Evolutionary conservation across 148 eudicot genomes (phyloP), one percentile per base, ranked within the genome.

Genomic region (Chenopodium album): DNA sequence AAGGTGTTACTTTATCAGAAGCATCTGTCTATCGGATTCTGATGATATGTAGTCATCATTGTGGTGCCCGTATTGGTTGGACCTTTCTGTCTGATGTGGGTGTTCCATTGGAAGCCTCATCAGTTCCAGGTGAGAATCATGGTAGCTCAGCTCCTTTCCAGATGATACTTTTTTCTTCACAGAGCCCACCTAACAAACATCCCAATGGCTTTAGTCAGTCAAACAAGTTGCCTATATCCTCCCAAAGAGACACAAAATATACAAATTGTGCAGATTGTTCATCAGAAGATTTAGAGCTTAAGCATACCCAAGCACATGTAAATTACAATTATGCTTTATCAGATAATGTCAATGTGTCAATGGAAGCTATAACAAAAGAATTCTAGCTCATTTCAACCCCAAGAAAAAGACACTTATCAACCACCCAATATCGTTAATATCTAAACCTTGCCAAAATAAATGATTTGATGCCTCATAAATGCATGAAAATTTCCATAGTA

Each of bases 21-120:
- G 97, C 85, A 90, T 13, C 75, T 96, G 99, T 83, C 92, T 87
- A 76, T 96, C 97, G 75, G 99, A 94, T 83, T 96, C 99, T 14
- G 99, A 94, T 56, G 97, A 90, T 80, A 92, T 92, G 80, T 87
- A 89, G 85, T 94, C 97, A 83, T 94, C 97, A 81, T 87, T 93
- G 78, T 92, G 85, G 37, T 82, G 90, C 66, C 92, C 85, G 80
- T 91, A 92, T 79, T 86, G 90, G 77, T 83, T 88, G 77, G 92
- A 87, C 81, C 83, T 80, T 59, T 88, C 91, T 22, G 86, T 63
- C 85, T 86, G 88, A 87, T 83, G 86, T 77, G 96, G 83, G 84
- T 90, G 76, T 34, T 86, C 90, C 77, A 59, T 69, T 74, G 93
- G 97, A 78, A 92, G 81, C 87, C 93, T 91, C 94, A 92, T 91